These are phyloP conservation scores for Colletotrichum destructivum DNA, from an alignment of 2,329 filamentous ascomycete species.

Conservation along the genomic window DNA sequence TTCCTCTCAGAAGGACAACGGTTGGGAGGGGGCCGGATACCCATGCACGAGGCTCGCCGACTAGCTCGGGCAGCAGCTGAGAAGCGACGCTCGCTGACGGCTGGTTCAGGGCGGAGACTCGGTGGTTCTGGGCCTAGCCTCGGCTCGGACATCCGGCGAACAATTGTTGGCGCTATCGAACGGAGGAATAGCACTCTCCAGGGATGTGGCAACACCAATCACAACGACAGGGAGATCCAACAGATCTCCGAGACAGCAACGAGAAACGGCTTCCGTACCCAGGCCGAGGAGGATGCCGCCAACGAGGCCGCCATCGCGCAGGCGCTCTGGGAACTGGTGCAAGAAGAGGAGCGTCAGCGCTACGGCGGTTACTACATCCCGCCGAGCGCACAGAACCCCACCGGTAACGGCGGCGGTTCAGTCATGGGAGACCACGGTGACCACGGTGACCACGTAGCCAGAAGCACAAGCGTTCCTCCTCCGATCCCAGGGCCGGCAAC, in stretches of 20 bases:
- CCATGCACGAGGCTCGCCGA: slow-evolving; percentile 80
- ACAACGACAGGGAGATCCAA: slow-evolving; percentile 76
- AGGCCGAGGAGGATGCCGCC: slow-evolving; percentile 89
- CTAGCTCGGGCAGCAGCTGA: slow-evolving; percentile 83
- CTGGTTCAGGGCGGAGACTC: slow-evolving; percentile 79
- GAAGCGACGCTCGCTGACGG: slow-evolving; percentile 71
- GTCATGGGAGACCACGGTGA: slow-evolving; percentile 45
- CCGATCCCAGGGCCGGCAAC: slow-evolving; percentile 28
- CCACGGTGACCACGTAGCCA: slow-evolving; percentile 1
- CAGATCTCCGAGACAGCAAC: slow-evolving; percentile 76
- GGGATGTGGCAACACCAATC: slow-evolving; percentile 83
- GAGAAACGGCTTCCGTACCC: slow-evolving; percentile 82
- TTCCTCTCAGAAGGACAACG: slow-evolving; percentile 84
- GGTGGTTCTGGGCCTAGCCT: slow-evolving; percentile 71
- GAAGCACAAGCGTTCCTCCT: slow-evolving; percentile 34
- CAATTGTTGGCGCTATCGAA: slow-evolving; percentile 81
- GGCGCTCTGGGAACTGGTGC: slow-evolving; percentile 87
- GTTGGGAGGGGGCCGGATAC: slow-evolving; percentile 78
- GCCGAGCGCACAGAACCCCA: slow-evolving; percentile 66
- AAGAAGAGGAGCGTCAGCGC: slow-evolving; percentile 78
- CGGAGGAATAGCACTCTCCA: slow-evolving; percentile 76
- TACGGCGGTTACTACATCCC: slow-evolving; percentile 69
- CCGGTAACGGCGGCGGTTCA: slow-evolving; percentile 58
- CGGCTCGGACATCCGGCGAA: slow-evolving; percentile 78
- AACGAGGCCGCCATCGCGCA: slow-evolving; percentile 90